Base-by-base conservation (phyloP, 306 rosid genomes). In the Gastrolobium bilobum region DNA sequence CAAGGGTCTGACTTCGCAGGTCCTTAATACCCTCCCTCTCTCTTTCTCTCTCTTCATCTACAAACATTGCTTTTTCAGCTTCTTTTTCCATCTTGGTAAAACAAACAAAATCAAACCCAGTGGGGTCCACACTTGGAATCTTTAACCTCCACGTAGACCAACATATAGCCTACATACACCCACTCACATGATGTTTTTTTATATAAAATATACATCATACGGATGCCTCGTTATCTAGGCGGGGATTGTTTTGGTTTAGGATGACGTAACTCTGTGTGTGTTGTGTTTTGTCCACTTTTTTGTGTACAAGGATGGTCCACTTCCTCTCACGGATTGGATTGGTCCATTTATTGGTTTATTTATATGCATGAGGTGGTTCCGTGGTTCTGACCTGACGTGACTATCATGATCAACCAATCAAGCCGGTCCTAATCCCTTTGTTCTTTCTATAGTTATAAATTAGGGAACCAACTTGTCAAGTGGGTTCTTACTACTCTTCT, bases 1-100 rank as follows among this genome's bases (percentile, higher is more conserved):
- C 93, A 94, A 91, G 89, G 87, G 93, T 87, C 92, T 94, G 87
- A 89, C 97, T 47, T 48, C 97, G 26, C 98, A 94, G 98, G 98
- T 94, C 83, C 84, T 68, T 72, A 81, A 65, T 43, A 42, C 15
- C 37, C 10, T n/a, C n/a, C n/a, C n/a, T 14, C 68, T 47, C 59
- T 20, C 26, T 58, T 61, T 20, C 66, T 48, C 75, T 53, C 26
- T 50, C 26, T 50, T 1, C 2, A 10, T 51, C 82, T 60, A 79
- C 89, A 52, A 68, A 50, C 81, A 88, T 84, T 84, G 83, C 86
- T 20, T 84, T 76, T 85, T 76, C 70, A 65, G 43, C 81, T 77
- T 83, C 75, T 89, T 88, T 81, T 82, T 78, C 71, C 73, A 65
- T 84, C 59, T 68, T 56, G 51, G 81, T 61, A 79, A 85, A 86